Evolutionary conservation across 495 filamentous ascomycete genomes (phyloP), one percentile per base, ranked within the genome.

Genomic region (Cladorrhinum samala): DNA sequence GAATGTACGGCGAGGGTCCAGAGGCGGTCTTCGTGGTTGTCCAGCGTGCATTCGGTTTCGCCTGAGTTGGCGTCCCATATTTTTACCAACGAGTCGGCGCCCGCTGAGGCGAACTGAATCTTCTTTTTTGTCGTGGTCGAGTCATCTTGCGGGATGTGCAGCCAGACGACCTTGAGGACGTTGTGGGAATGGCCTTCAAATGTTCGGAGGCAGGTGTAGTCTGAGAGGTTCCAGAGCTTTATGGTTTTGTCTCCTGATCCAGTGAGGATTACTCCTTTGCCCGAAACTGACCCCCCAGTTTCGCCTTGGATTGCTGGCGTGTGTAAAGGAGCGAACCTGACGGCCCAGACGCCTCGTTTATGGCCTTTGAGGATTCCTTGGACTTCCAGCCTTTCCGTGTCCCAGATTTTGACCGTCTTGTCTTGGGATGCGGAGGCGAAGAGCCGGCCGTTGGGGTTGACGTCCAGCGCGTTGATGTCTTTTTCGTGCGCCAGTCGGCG

Each of bases 351-450:
- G 56, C 94, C 93, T 64, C 93, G 81, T 57, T 85, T 84, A 68
- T 99, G 93, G 9, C 93, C 94, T 53, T 88, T 86, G 20, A 99
- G 81, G 24, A 97, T 83, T 57, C 93, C 93, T 49, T 89, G 79
- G 0, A 86, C 82, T 56, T 95, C 87, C n/a, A 94, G 89, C 53
- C 88, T 86, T 59, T 92, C 86, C 9, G 83, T 75, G 14, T 88
- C 87, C 88, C 91, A 97, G 46, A 99, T 95, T 72, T 97, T 97
- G 54, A 96, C 89, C 0, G 89, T 94, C 49, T 87, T 85, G 68
- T 99, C 93, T 68, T 97, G 93, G 9, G 92, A 96, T 33, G 93
- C 93, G 0, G 91, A 95, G 11, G 94, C 93, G 67, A 97, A 96
- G 1, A 95, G 68, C 14, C 77, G 75, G 13, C 79, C 79, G 13